Evolutionary conservation across 2,329 filamentous ascomycete genomes (phyloP).

Genomic region (Juglanconis oblonga): DNA sequence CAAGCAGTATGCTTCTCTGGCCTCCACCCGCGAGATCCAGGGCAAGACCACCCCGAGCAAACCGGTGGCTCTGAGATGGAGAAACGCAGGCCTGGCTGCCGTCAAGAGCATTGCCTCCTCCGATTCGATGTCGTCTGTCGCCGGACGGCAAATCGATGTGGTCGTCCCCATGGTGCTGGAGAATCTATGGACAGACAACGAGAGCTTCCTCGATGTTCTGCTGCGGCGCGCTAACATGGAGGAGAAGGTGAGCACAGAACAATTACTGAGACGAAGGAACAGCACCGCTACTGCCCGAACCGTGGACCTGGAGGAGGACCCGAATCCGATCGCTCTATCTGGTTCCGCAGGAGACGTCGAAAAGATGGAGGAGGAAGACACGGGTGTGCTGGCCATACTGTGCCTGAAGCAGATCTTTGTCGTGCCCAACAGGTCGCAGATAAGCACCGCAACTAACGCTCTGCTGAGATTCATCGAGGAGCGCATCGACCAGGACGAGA

Average conservation of each 20-base stretch:
- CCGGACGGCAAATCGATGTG: conserved; percentile 71
- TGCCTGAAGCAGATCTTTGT: conserved; percentile 85
- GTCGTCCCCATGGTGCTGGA: conserved; percentile 83
- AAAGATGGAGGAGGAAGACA: conserved; percentile 84
- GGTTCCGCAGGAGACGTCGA: conserved; percentile 85
- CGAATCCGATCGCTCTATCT: conserved; percentile 69
- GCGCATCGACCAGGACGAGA: conserved; percentile 49
- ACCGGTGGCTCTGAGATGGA: conserved; percentile 76
- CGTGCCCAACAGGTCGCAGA: conserved; percentile 76
- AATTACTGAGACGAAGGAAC: conserved; percentile 62
- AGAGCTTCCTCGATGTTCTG: conserved; percentile 66
- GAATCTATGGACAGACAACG: conserved; percentile 76
- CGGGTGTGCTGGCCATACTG: conserved; percentile 77
- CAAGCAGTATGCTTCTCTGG: conserved; percentile 73
- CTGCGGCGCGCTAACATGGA: conserved; percentile 64
- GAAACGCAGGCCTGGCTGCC: conserved; percentile 70
- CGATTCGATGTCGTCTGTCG: conserved; percentile 72
- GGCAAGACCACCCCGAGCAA: conserved; percentile 59
- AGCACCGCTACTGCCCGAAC: conserved; percentile 79
- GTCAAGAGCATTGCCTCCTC: conserved; percentile 79
- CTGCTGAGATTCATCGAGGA: conserved; percentile 73
- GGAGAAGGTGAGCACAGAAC: conserved; percentile 67
- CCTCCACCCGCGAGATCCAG: conserved; percentile 57
- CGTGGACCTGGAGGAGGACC: conserved; percentile 59
- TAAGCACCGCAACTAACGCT: conserved; percentile 71